Evolutionary conservation across 495 filamentous ascomycete genomes (phyloP).

Genomic region (Sporormia fimetaria): DNA sequence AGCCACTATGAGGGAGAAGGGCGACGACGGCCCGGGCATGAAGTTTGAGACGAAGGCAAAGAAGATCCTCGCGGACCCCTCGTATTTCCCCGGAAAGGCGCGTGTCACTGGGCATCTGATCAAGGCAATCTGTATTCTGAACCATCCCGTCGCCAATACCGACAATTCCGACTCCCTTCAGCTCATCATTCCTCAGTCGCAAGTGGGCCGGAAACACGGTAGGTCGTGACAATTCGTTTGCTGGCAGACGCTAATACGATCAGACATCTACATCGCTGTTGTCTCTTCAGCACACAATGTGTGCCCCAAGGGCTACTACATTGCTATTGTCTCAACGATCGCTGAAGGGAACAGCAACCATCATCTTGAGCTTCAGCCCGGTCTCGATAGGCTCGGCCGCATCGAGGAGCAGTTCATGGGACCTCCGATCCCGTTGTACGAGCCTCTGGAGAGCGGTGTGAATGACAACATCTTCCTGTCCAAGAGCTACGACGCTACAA

Average conservation of each 20-base stretch:
- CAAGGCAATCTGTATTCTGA: slow-evolving; percentile 94
- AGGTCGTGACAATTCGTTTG: slow-evolving; percentile 41
- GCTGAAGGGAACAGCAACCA: slow-evolving; percentile 86
- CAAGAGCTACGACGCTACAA: slow-evolving; percentile 95
- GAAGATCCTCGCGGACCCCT: slow-evolving; percentile 92
- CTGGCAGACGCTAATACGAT: neutral
- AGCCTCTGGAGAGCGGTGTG: slow-evolving; percentile 74
- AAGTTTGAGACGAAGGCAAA: slow-evolving; percentile 91
- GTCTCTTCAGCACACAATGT: slow-evolving; percentile 96
- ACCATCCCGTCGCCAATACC: slow-evolving; percentile 82
- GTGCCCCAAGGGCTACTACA: slow-evolving; percentile 97
- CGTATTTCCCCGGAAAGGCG: slow-evolving; percentile 87
- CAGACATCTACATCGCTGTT: slow-evolving; percentile 96
- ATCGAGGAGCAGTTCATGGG: slow-evolving; percentile 98
- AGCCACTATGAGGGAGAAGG: slow-evolving; percentile 82
- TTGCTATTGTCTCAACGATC: slow-evolving; percentile 96
- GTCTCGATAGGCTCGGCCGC: slow-evolving; percentile 82
- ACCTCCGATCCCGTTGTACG: slow-evolving; percentile 80
- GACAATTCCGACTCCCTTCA: slow-evolving; percentile 85
- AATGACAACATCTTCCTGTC: slow-evolving; percentile 94
- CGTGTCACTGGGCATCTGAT: slow-evolving; percentile 78
- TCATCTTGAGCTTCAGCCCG: slow-evolving; percentile 86
- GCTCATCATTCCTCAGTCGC: slow-evolving; percentile 94
- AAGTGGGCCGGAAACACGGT: slow-evolving; percentile 92
- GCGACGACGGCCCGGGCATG: slow-evolving; percentile 68